Base-by-base conservation (phyloP, 768 basidiomycete genomes). In the Suillus weaverae region DNA sequence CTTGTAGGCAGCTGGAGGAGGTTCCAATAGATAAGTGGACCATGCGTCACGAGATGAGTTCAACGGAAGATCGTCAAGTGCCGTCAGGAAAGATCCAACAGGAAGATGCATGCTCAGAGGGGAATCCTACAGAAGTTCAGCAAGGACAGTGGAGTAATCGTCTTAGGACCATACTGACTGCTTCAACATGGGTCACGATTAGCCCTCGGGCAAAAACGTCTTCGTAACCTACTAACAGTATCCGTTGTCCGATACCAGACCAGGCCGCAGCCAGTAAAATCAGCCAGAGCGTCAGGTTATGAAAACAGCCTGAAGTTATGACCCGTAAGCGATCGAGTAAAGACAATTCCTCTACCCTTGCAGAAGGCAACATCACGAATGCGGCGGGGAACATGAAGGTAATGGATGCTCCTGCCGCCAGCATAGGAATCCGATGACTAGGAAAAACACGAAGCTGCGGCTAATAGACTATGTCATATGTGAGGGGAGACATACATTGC, bases 231-330 rank as follows among this genome's bases (percentile, higher is more conserved):
- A 79, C 63, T 57, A 72, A 68, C 66, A 77, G 71, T 11, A 77
- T 62, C 41, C 71, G 14, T 11, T 54, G 62, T 0, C 75, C 75
- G 8, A 76, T 62, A 3, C 78, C 77, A 18, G 69, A 66, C 63
- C 76, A 76, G n/a, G 80, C 71, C 16, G 80, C 61, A 7, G 76
- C 67, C 3, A 79, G 65, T 20, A 90, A 76, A 8, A 86, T 35
- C 55, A 81, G 72, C 79, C 83, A 89, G 44, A 89, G 79, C 5
- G 87, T 64, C 13, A 93, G 71, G 70, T 95, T 96, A 74, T 95
- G 91, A 67, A 88, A 90, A 20, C 92, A 87, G 3, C 94, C 94
- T 1, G 90, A 86, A 9, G 90, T 81, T 38, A 88, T 80, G 56
- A 95, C 80, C 18, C 89, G 84, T n/a, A 88, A 74, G 26, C 84